Percentiles rank a stretch among this genome's conserved stretches.
phyloP scores from a whole-genome alignment of 306 rosid species.

The Gynostemma pentaphyllum region DNA sequence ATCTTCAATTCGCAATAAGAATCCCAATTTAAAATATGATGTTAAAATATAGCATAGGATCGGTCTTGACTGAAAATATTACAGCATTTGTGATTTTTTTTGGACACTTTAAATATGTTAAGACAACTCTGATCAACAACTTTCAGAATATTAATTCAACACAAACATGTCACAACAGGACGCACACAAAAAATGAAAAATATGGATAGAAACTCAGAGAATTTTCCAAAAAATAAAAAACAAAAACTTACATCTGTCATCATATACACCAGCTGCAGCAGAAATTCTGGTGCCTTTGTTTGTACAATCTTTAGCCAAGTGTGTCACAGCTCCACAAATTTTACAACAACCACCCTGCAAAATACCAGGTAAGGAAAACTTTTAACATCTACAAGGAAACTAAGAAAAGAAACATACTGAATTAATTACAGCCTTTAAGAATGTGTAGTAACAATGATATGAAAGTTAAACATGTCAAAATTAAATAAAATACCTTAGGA shows the following conservation, averaged over 20 bases:
- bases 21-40: neutral
- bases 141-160: no score
- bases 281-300: constrained; percentile 36
- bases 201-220: neutral
- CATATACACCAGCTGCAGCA: constrained; percentile 13
- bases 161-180: constrained; percentile 3
- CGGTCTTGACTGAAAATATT: neutral
- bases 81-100: neutral
- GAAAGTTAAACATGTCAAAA: neutral
- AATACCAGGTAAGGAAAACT: constrained; percentile 1
- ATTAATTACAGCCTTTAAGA: neutral
- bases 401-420: neutral
- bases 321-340: constrained; percentile 85
- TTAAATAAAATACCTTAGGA: constrained; percentile 48
- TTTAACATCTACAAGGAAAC: constrained; percentile 4
- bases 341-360: constrained; percentile 89
- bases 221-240: neutral
- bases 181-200: neutral
- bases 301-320: constrained; percentile 90
- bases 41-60: neutral
- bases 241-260: constrained; percentile 5
- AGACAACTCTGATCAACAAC: neutral
- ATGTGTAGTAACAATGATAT: neutral
- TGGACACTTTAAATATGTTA: neutral
- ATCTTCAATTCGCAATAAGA: neutral